Evolutionary conservation across 169 alveolate species (phyloP).

Genomic region (Eimeria tenella): DNA sequence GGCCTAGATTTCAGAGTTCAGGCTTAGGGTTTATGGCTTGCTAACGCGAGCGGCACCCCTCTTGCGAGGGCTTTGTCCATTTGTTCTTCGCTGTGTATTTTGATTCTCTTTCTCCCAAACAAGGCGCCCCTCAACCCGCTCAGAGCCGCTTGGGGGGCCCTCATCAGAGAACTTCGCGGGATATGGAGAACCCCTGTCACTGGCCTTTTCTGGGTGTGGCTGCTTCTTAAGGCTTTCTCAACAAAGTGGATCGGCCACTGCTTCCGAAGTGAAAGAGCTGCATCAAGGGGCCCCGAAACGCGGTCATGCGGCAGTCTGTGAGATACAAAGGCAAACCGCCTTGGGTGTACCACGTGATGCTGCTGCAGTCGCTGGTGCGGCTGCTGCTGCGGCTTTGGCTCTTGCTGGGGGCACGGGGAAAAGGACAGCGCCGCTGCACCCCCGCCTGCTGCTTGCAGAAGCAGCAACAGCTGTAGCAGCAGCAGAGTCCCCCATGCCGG

Average conservation of each 20-base stretch:
- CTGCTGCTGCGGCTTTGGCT: neutral
- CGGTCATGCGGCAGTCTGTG: neutral
- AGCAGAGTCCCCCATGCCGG: neutral
- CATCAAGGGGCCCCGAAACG: neutral
- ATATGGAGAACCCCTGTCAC: no score
- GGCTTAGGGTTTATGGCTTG: neutral
- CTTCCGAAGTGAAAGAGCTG: no score
- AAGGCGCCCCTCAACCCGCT: neutral
- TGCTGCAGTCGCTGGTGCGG: neutral
- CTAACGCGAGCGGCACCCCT: conserved; percentile 71
- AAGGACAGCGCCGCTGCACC: neutral
- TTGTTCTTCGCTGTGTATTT: conserved; percentile 43
- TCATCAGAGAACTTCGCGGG: no score
- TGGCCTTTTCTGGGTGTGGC: no score
- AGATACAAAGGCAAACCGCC: neutral
- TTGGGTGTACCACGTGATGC: neutral
- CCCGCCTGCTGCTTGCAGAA: neutral
- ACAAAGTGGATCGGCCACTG: neutral
- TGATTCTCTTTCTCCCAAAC: conserved; percentile 10
- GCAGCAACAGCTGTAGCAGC: conserved; percentile 36
- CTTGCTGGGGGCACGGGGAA: neutral
- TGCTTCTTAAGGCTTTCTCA: neutral
- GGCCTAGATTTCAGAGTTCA: neutral
- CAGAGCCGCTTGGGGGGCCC: neutral
- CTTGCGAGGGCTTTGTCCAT: conserved; percentile 65